phyloP scores from a whole-genome alignment of 2,329 filamentous ascomycete species.

The Monosporascus ibericus region DNA sequence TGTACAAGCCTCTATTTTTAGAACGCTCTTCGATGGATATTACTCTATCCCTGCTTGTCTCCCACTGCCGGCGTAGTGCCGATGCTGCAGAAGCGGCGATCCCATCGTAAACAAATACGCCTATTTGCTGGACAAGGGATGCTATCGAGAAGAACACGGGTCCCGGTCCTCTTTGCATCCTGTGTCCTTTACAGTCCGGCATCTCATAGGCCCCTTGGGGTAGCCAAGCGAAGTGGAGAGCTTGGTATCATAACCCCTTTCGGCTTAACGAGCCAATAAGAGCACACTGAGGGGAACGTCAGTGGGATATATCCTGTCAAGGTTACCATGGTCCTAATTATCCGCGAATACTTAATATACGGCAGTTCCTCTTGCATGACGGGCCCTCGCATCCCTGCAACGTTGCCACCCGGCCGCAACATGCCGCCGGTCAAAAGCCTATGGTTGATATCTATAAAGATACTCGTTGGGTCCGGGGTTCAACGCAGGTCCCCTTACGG shows the following conservation, averaged over 20 bases:
- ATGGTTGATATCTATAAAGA: too few relatives aligned
- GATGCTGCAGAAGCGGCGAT: too few relatives aligned
- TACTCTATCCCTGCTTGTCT: too few relatives aligned
- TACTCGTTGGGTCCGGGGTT: too few relatives aligned
- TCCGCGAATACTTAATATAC: background rate
- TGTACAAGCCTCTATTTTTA: too few relatives aligned
- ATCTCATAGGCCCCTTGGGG: background rate
- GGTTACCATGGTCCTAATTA: background rate
- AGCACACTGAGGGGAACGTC: background rate
- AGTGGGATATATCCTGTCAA: background rate
- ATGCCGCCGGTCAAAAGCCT: too few relatives aligned
- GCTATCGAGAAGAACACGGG: background rate
- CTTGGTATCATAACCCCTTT: background rate
- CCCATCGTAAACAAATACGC: background rate
- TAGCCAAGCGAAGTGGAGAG: background rate
- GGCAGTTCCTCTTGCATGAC: background rate
- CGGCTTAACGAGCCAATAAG: background rate
- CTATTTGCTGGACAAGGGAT: background rate
- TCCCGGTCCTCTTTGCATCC: background rate
- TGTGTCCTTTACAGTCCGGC: background rate
- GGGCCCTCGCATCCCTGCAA: too few relatives aligned
- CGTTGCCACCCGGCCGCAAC: too few relatives aligned
- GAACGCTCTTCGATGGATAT: too few relatives aligned
- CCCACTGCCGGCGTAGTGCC: too few relatives aligned
- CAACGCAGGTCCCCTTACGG: too few relatives aligned